Percentiles rank a stretch among this genome's conserved stretches.
Evolutionary conservation across 352 stramenopile species (phyloP).

Genomic region (Globisporangium iwayamae): DNA sequence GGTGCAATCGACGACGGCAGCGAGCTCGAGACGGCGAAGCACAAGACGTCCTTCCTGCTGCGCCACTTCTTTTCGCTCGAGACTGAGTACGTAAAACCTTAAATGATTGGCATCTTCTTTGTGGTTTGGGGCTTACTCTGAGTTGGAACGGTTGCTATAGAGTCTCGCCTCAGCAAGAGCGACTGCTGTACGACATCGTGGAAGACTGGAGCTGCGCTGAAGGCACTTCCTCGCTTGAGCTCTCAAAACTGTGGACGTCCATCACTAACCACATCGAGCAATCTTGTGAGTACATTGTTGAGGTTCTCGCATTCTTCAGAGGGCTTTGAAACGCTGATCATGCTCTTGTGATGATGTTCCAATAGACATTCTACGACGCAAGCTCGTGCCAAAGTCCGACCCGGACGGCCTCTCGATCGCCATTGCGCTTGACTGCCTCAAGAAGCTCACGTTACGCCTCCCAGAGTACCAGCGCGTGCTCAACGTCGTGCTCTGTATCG

Average conservation of each 20-base stretch:
- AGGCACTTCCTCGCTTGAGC: conserved; percentile 31
- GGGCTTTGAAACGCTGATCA: not conserved
- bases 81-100: conserved; percentile 14
- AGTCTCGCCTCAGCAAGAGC: conserved; percentile 25
- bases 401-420: conserved; percentile 48
- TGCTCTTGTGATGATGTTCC: not conserved
- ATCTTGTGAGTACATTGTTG: conserved; percentile 42
- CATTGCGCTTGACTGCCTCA: conserved; percentile 73
- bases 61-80: conserved; percentile 65
- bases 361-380: conserved; percentile 57
- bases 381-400: conserved; percentile 36
- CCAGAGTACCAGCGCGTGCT: conserved; percentile 64
- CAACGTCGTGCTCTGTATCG: conserved; percentile 40
- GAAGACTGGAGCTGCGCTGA: conserved; percentile 60
- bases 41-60: conserved; percentile 69
- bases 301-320: too few relatives aligned
- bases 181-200: conserved; percentile 55
- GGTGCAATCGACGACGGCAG: conserved; percentile 40
- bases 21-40: conserved; percentile 39
- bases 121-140: not conserved
- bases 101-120: conserved; percentile 3
- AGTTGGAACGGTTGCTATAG: conserved; percentile 3
- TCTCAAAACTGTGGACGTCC: conserved; percentile 58
- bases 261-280: conserved; percentile 62
- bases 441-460: conserved; percentile 45